Evolutionary conservation across 2,329 filamentous ascomycete species (phyloP).

Genomic region (Whalleya microplaca): DNA sequence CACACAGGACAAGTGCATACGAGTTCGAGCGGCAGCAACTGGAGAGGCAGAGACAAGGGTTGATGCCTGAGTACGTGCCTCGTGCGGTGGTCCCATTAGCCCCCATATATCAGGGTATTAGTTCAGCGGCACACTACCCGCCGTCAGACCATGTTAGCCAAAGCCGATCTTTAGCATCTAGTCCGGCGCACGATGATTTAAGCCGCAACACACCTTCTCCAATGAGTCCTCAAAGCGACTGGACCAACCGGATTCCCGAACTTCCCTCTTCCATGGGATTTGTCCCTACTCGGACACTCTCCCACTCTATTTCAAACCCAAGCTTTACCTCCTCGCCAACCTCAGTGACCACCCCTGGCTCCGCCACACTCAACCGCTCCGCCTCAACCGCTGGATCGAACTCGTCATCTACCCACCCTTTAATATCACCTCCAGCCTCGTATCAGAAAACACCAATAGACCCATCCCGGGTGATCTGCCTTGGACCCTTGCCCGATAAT

Average conservation of each 20-base stretch:
- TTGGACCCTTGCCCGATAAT: slow-evolving; percentile 58
- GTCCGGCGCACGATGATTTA: slow-evolving; percentile 42
- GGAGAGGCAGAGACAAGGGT: slow-evolving; percentile 54
- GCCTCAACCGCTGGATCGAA: slow-evolving; percentile 33
- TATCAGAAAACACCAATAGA: slow-evolving; percentile 57
- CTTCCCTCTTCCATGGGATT: slow-evolving; percentile 49
- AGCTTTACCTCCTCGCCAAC: slow-evolving; percentile 29
- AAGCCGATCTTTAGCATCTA: slow-evolving; percentile 36
- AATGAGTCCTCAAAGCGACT: slow-evolving; percentile 51
- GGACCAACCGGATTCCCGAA: slow-evolving; percentile 43
- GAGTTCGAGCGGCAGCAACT: slow-evolving; percentile 55
- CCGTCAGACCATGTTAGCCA: slow-evolving; percentile 37
- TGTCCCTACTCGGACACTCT: slow-evolving; percentile 34
- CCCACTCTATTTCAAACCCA: slow-evolving; percentile 34
- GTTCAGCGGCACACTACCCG: slow-evolving; percentile 40
- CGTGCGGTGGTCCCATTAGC: slow-evolving; percentile 35
- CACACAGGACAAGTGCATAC: slow-evolving; percentile 50
- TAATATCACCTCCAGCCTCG: slow-evolving; percentile 36
- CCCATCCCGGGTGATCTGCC: slow-evolving; percentile 55
- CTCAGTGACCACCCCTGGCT: slow-evolving; percentile 31
- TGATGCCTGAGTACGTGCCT: slow-evolving; percentile 54
- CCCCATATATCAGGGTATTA: slow-evolving; percentile 42
- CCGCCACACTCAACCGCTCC: slow-evolving; percentile 31
- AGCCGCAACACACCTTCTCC: slow-evolving; percentile 50
- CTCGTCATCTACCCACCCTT: slow-evolving; percentile 21